Percentiles rank a stretch among this genome's conserved stretches.
Conservation (phyloP, 2,329 filamentous ascomycete genomes). For the Fusarium floridanum region DNA sequence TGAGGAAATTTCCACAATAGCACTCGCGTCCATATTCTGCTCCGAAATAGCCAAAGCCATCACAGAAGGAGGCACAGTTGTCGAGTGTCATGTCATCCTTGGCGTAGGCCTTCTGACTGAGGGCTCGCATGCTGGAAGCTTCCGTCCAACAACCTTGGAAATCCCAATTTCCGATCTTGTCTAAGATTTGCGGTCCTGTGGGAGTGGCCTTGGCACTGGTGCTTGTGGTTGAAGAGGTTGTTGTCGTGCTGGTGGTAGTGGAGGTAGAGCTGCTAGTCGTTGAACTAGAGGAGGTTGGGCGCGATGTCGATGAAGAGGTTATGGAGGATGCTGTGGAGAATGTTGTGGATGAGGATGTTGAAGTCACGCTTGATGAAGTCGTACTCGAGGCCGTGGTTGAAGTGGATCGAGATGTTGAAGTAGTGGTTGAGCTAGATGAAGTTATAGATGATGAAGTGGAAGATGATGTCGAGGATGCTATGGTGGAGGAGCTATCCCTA, state of each 20-base stretch:
- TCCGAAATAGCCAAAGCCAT: slow-evolving; percentile 49
- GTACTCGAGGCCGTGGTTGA: slow-evolving; percentile 45
- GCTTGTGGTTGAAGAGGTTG: slow-evolving; percentile 39
- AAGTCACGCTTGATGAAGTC: neutral
- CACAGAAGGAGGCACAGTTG: slow-evolving; percentile 49
- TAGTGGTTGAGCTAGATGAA: slow-evolving; percentile 31
- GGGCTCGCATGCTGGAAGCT: slow-evolving; percentile 47
- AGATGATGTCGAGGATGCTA: neutral
- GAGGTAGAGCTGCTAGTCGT: neutral
- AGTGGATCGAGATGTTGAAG: slow-evolving; percentile 41
- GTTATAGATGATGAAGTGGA: neutral
- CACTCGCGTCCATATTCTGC: slow-evolving; percentile 55
- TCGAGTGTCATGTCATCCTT: slow-evolving; percentile 54
- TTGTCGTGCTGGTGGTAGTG: slow-evolving; percentile 16
- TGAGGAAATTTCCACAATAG: slow-evolving; percentile 54
- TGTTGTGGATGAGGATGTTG: neutral
- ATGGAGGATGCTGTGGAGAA: neutral
- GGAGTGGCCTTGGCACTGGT: slow-evolving; percentile 33
- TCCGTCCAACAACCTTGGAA: slow-evolving; percentile 57
- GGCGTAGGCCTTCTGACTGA: slow-evolving; percentile 46
- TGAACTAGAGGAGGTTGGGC: neutral
- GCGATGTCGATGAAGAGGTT: neutral
- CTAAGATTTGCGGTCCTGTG: slow-evolving; percentile 44
- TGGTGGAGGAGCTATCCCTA: neutral
- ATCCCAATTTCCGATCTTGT: slow-evolving; percentile 45